A percentile compares a stretch with the other conserved stretches of the same genome.
phyloP scores from a whole-genome alignment of 2,329 filamentous ascomycete species.

The Bipolaris bicolor region DNA sequence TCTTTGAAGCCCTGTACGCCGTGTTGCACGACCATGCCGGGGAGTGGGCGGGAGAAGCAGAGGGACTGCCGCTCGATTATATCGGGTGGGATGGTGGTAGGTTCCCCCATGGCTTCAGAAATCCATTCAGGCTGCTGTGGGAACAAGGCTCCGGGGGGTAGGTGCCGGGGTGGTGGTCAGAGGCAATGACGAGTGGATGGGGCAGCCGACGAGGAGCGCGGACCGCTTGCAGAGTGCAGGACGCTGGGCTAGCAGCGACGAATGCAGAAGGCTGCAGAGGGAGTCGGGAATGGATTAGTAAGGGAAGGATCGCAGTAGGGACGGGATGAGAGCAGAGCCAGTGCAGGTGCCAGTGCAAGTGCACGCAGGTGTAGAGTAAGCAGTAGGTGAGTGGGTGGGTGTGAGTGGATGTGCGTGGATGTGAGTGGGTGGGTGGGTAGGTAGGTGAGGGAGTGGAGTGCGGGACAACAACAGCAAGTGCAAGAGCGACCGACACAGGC shows the following conservation, averaged over 20 bases:
- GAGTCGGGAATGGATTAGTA: constrained; percentile 29
- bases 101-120: constrained; percentile 39
- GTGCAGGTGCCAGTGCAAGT: too few species aligned
- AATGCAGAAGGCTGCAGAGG: constrained; percentile 21
- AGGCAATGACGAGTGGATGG: constrained; percentile 15
- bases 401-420: background rate
- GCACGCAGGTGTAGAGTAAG: background rate
- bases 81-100: constrained; percentile 44
- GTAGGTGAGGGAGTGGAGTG: background rate
- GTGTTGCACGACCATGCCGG: constrained; percentile 53
- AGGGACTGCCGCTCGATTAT: constrained; percentile 52
- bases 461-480: background rate
- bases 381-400: background rate
- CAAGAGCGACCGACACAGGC: too few species aligned
- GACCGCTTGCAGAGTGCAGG: constrained; percentile 7
- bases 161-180: constrained; percentile 17
- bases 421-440: background rate
- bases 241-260: constrained; percentile 24
- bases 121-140: constrained; percentile 30
- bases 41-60: constrained; percentile 50
- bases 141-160: constrained; percentile 23
- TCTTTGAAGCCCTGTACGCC: constrained; percentile 54
- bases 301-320: constrained; percentile 1
- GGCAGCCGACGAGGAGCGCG: constrained; percentile 17
- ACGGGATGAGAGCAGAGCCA: background rate